Conservation (phyloP, 768 basidiomycete genomes). For the Boletus huronensis region DNA sequence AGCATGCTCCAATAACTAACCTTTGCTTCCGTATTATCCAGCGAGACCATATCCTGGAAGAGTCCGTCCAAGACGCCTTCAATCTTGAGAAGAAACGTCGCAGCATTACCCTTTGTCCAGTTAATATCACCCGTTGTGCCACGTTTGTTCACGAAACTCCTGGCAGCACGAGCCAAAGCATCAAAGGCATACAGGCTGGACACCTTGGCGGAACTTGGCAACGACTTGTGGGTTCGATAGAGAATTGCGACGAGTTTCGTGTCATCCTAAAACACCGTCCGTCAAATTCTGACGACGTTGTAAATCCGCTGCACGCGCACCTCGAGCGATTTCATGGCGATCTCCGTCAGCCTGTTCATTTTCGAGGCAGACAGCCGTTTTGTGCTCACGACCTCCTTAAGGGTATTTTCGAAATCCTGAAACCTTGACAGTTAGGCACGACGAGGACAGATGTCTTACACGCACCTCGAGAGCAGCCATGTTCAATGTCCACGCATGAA, state of each 20-base stretch:
- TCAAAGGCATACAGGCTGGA: slow-evolving; percentile 93
- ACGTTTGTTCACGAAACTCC: slow-evolving; percentile 62
- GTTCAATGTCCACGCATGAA: slow-evolving; percentile 20
- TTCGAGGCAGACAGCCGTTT: slow-evolving; percentile 86
- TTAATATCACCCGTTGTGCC: slow-evolving; percentile 53
- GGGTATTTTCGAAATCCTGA: slow-evolving; percentile 75
- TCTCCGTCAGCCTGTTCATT: slow-evolving; percentile 72
- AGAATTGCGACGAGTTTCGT: slow-evolving; percentile 84
- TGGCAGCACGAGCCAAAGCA: slow-evolving; percentile 83
- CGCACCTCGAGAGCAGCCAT: slow-evolving; percentile 46
- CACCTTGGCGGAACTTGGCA: slow-evolving; percentile 67
- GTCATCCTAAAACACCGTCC: slow-evolving; percentile 55
- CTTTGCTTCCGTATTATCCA: slow-evolving; percentile 71
- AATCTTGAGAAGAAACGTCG: slow-evolving; percentile 84
- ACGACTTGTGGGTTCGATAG: slow-evolving; percentile 83
- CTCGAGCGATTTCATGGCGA: slow-evolving; percentile 73
- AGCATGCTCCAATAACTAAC: slow-evolving; percentile 52
- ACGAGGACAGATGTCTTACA: neutral
- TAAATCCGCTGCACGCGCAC: slow-evolving; percentile 40
- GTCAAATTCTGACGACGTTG: neutral
- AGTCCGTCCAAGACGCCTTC: slow-evolving; percentile 89
- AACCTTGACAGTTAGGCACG: slow-evolving; percentile 7
- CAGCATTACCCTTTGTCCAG: slow-evolving; percentile 61
- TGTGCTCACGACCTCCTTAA: slow-evolving; percentile 79
- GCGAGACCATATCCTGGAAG: slow-evolving; percentile 76